Evolutionary conservation across 768 basidiomycete species (phyloP), one percentile per base, ranked within the genome.

Genomic region (Kondoa malvinella): DNA sequence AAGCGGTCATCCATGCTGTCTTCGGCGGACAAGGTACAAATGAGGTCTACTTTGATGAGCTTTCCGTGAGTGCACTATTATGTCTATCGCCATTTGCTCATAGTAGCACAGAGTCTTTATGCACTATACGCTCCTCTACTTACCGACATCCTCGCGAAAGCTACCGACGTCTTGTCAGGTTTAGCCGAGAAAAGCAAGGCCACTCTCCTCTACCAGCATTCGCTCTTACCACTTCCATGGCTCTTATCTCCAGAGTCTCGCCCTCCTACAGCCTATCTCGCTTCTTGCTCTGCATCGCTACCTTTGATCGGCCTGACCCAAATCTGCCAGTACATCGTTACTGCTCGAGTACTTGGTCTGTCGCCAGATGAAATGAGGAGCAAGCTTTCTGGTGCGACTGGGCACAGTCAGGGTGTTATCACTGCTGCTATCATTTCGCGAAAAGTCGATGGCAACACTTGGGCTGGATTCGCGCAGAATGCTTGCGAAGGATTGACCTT

Each of bases 11-110:
- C 73, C 96, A 87, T 78, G 94, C 90, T 64, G 80, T 99, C 56
- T 99, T 99, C 76, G 94, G 94, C 64, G 95, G 95, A 16, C 95
- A 99, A 78, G 95, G 95, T 68, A 89, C 87, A 68, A 97, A 97
- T 78, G 95, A 97, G 76, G 88, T 94, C 69, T 99, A 97, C 80
- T 91, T 96, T 77, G 89, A 94, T 76, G 95, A 97, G 76, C 77
- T 99, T 25, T 88, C 94, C 79, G 77, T 70, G 73, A 25, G 58
- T 29, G 21, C 30, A 31, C 21, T 50, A 21, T 21, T 8, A 8
- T 31, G 21, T 59, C 4, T 31, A 4, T 29, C 25, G 58, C 58
- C 14, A 8, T 8, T 59, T 31, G 27, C 58, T 14, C 58, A 14
- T 8, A 59, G 12, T 59, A 4, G 89, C 92, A 17, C 88, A 94